phyloP scores from a whole-genome alignment of 441 rosid species.

The Jatropha multifida region DNA sequence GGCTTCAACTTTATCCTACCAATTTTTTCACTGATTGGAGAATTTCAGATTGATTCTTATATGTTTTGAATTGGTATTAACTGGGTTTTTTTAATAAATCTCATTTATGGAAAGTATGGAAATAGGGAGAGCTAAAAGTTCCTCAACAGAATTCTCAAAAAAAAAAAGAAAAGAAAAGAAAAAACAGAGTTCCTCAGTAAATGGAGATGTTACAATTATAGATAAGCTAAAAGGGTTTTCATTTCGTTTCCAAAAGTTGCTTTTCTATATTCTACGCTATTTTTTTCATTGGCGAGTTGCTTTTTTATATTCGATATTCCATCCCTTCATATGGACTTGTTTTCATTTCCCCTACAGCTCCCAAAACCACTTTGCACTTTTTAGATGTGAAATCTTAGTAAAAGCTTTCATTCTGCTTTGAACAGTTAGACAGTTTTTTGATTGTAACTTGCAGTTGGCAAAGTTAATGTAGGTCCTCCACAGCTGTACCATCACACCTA shows the following conservation, averaged over 20 bases:
- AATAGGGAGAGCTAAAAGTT: background rate
- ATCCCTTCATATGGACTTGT: background rate
- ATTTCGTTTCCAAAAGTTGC: background rate
- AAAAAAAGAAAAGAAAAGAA: no score
- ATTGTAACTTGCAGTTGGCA: background rate
- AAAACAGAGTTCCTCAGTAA: background rate
- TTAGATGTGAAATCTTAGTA: background rate
- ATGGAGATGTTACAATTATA: background rate
- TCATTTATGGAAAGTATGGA: background rate
- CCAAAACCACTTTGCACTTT: background rate
- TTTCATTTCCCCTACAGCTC: background rate
- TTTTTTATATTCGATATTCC: constrained; percentile 11
- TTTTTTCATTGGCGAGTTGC: background rate
- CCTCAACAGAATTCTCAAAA: no score
- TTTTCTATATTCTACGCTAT: constrained; percentile 10
- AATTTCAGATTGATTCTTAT: no score
- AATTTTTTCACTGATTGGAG: no score
- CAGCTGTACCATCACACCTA: background rate
- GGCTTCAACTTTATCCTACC: background rate
- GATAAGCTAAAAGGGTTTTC: constrained; percentile 1
- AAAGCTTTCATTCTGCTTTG: constrained; percentile 6
- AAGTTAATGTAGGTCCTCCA: constrained; percentile 6
- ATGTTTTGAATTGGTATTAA: no score
- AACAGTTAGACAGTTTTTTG: background rate
- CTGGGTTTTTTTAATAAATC: background rate